These are phyloP conservation scores for Fragaria ananassa DNA, from an alignment of 306 rosid species.

Conservation along the genomic window DNA sequence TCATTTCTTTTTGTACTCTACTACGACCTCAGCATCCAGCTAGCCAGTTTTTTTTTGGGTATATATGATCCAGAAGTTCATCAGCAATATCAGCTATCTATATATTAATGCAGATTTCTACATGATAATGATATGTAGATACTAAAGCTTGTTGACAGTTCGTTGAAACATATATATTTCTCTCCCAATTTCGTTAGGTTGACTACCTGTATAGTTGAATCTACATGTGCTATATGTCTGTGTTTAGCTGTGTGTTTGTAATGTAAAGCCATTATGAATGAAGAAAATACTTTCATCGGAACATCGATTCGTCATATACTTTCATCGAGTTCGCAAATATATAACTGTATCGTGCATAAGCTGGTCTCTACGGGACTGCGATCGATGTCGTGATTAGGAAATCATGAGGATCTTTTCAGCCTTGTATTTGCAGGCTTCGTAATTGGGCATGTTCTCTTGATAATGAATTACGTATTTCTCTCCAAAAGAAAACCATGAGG, in stretches of 20 bases:
- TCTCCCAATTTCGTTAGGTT: background rate
- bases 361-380: background rate
- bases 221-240: too few relatives aligned
- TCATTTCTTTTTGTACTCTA: constrained; percentile 7
- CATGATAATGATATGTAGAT: background rate
- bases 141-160: background rate
- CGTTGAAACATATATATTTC: background rate
- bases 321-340: too few relatives aligned
- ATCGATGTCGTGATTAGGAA: background rate
- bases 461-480: too few relatives aligned
- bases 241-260: too few relatives aligned
- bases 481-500: background rate
- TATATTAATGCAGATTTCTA: background rate
- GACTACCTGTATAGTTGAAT: background rate
- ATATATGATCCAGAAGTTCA: background rate
- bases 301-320: background rate
- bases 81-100: background rate
- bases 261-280: background rate
- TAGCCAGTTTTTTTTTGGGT: too few relatives aligned
- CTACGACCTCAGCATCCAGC: background rate
- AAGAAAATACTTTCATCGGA: background rate
- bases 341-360: too few relatives aligned
- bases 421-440: too few relatives aligned
- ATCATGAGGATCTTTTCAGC: background rate
- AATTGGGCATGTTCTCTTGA: too few relatives aligned